Base-by-base conservation (phyloP, 139 green algal species). In the Coelastrella sp. region DNA sequence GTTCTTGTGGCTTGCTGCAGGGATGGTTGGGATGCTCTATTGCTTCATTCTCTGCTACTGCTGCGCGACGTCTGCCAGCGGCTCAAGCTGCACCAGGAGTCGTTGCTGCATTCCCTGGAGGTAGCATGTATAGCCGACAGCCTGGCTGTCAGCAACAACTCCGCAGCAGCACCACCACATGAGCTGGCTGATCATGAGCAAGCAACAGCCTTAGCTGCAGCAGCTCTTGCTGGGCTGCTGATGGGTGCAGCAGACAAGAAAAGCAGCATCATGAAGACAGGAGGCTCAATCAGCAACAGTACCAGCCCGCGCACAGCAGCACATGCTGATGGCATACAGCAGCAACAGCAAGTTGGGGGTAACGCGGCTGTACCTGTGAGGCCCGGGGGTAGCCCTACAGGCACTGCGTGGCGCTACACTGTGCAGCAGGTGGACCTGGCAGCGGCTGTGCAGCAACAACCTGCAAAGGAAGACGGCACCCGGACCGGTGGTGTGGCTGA, bases 71-170 rank as follows among this genome's bases (percentile, higher is more conserved):
- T 94, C 56, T 91, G 92, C 22, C 83, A 90, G 79, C 93, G 94
- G 22, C 92, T 96, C 68, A 90, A 84, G 16, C 85, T 94, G 59
- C 83, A 93, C 20, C 20, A 76, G 20, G 94, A 96, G 75, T 85
- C 93, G 66, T 7, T 96, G 4, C 80, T 92, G 22, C 94, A 96
- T 88, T 94, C 88, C 5, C 90, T 97, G 47, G 95, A 97, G 93
- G 78, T 96, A 4, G 56, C 89, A 13, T 80, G 91, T 13, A 88
- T 96, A 8, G 65, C 89, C 5, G 19, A 78, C 11, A 81, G 88
- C 76, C 32, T 93, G 23, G 68, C 85, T 19, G 89, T 65, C 58
- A 88, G 86, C 76, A 89, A 19, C 61, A 80, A 23, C 17, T 57
- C 6, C 10, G 14, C 60, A 58, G 74, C 76, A 83, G 56, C 16